A percentile compares a stretch with the other conserved stretches of the same genome.
phyloP scores from a whole-genome alignment of 2,329 filamentous ascomycete species.

The Coniella vitis region DNA sequence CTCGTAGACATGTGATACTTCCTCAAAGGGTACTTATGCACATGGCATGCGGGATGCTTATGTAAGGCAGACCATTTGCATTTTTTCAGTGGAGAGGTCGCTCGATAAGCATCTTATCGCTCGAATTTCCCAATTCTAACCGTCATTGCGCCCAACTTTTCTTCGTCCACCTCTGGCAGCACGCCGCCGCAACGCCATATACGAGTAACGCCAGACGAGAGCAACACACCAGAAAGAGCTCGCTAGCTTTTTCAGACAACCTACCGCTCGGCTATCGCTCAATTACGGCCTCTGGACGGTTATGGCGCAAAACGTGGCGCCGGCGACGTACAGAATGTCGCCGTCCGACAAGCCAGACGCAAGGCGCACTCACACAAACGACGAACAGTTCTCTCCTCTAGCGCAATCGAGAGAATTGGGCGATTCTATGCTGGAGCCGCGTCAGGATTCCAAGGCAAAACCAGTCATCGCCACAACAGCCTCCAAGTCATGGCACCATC shows the following conservation, averaged over 20 bases:
- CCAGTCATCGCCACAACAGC: conserved; percentile 39
- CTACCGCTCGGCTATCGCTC: not conserved
- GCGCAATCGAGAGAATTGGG: conserved; percentile 57
- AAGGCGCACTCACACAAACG: conserved; percentile 2
- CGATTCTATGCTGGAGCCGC: conserved; percentile 38
- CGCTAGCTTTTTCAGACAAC: not conserved
- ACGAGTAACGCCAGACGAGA: too few relatives aligned
- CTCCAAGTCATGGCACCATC: conserved; percentile 83
- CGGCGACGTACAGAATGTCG: conserved; percentile 13
- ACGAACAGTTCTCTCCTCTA: conserved; percentile 26
- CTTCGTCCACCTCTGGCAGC: not conserved
- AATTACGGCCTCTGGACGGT: not conserved
- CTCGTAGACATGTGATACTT: too few relatives aligned
- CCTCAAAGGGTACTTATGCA: too few relatives aligned
- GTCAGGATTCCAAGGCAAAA: conserved; percentile 21
- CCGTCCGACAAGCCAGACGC: conserved; percentile 10
- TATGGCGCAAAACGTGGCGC: conserved; percentile 16
- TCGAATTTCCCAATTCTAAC: conserved; percentile 1
- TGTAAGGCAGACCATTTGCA: not conserved
- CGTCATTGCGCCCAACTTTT: conserved; percentile 5
- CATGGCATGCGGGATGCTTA: too few relatives aligned
- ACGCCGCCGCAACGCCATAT: not conserved
- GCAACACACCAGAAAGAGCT: conserved; percentile 1
- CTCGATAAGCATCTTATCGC: conserved; percentile 9
- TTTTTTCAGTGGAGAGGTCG: not conserved